Evolutionary conservation across 2,329 filamentous ascomycete species (phyloP), one percentile per base, ranked within the genome.

Genomic region (Didymella segeticola): DNA sequence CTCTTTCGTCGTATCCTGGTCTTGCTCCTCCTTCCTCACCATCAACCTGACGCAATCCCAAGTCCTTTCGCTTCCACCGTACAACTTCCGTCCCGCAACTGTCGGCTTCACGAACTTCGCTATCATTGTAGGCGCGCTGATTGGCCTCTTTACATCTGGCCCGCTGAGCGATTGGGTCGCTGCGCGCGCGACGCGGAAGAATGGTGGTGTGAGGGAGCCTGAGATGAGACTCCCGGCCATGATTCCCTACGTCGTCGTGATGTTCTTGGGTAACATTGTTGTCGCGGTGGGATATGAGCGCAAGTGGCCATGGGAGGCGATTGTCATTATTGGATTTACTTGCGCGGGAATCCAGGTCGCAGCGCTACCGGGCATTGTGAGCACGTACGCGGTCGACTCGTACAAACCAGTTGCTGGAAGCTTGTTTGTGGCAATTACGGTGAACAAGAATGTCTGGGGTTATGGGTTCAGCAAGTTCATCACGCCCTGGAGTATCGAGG

Each of bases 361-460:
- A 2, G 84, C 83, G 0, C 70, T 88, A 11, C 85, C 86, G 0
- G 80, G 80, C 11, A 87, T 88, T 51, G 79, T 76, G 4, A 82
- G 77, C 27, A 85, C 77, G 2, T 87, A 87, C 62, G 83, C 84
- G 0, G 80, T 88, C 14, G 86, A 88, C 67, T 82, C 79, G 50
- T 88, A 88, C 70, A 88, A 87, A 71, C 83, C 85, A 0, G 81
- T 87, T 2, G 79, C 84, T 0, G 84, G 85, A 3, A 80, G 78
- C 2, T 73, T 87, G 41, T 84, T 87, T 66, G 84, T 87, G 0
- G 77, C 80, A 7, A 82, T 86, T 58, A 87, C 84, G 0, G 83
- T 87, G 38, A 85, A 86, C 63, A 87, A 87, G 75, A 87, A 87
- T 51, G 48, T 86, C 0, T 86, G 83, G 82, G 84, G 85, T 1